Conservation (phyloP, 148 eudicot genomes). For the Vaccinium darrowii region DNA sequence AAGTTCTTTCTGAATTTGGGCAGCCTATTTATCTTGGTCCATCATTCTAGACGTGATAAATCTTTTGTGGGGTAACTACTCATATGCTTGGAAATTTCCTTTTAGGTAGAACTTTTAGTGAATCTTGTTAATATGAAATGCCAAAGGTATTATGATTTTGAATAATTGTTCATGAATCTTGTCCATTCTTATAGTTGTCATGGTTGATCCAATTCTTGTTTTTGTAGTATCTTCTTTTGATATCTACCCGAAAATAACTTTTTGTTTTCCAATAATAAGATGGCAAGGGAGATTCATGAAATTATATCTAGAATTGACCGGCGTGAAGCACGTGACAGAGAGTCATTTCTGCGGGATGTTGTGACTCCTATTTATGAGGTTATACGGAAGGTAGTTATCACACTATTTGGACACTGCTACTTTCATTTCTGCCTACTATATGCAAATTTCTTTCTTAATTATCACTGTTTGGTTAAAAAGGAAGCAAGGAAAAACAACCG, state of each 20-base stretch:
- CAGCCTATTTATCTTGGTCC: not conserved
- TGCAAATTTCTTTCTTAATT: constrained; percentile 8
- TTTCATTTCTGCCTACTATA: not conserved
- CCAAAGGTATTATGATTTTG: not conserved
- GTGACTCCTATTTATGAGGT: constrained; percentile 87
- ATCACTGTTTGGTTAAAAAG: constrained; percentile 33
- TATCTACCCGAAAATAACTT: not conserved
- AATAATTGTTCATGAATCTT: constrained; percentile 8
- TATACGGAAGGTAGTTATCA: constrained; percentile 56
- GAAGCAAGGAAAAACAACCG: constrained; percentile 75
- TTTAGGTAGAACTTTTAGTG: not conserved
- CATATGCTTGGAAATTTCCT: constrained; percentile 1
- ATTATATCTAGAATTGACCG: constrained; percentile 51
- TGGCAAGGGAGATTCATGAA: constrained; percentile 70
- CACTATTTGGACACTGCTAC: constrained; percentile 2
- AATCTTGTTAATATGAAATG: not conserved
- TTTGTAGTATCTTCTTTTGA: not conserved
- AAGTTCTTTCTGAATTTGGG: not conserved
- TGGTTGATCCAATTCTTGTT: constrained; percentile 16
- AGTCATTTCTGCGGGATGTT: constrained; percentile 66
- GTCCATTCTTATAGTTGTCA: constrained; percentile 7
- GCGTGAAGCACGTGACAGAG: constrained; percentile 47
- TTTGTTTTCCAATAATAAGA: constrained; percentile 36
- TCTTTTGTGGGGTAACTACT: not conserved
- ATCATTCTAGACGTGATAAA: not conserved